Percentiles rank a stretch among this genome's conserved stretches.
These are phyloP conservation scores for Pichia nanzhaoensis DNA, from an alignment of 805 yeast genomes.

Conservation along the genomic window DNA sequence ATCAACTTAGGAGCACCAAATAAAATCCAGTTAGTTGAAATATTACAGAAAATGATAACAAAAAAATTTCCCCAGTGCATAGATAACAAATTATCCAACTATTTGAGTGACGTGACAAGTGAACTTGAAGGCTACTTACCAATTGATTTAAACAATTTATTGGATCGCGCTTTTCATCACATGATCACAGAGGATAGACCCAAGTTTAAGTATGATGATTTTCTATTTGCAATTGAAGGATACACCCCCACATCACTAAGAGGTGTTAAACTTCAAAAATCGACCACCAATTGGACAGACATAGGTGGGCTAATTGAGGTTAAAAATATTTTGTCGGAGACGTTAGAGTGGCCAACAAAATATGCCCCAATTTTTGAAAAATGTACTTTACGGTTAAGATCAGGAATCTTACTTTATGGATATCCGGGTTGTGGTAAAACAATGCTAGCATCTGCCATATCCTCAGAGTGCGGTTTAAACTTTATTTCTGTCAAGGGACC, in stretches of 20 bases:
- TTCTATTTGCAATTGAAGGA: conserved; percentile 53
- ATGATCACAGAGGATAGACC: conserved; percentile 17
- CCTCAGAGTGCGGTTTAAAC: conserved; percentile 88
- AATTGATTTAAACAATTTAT: conserved; percentile 63
- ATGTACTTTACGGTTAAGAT: conserved; percentile 80
- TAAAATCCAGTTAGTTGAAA: conserved; percentile 45
- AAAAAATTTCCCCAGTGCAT: conserved; percentile 20
- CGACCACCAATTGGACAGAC: conserved; percentile 71
- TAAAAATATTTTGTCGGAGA: conserved; percentile 70
- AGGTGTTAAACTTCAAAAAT: conserved; percentile 80
- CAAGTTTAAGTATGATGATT: conserved; percentile 29
- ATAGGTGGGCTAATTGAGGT: conserved; percentile 84
- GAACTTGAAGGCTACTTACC: conserved; percentile 91
- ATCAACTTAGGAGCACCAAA: conserved; percentile 62
- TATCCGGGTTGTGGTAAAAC: conserved; percentile 99
- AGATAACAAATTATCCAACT: conserved; percentile 31
- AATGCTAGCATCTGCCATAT: conserved; percentile 84
- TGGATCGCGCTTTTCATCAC: conserved; percentile 64
- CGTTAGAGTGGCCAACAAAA: conserved; percentile 95
- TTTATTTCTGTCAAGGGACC: conserved; percentile 95
- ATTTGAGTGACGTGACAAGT: conserved; percentile 45
- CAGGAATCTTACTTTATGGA: conserved; percentile 88
- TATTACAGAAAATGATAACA: conserved; percentile 32
- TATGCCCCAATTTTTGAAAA: conserved; percentile 91
- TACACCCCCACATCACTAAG: conserved; percentile 77